Base-by-base conservation (phyloP, 495 filamentous ascomycete genomes). In the Aspergillus saccharolyticus region DNA sequence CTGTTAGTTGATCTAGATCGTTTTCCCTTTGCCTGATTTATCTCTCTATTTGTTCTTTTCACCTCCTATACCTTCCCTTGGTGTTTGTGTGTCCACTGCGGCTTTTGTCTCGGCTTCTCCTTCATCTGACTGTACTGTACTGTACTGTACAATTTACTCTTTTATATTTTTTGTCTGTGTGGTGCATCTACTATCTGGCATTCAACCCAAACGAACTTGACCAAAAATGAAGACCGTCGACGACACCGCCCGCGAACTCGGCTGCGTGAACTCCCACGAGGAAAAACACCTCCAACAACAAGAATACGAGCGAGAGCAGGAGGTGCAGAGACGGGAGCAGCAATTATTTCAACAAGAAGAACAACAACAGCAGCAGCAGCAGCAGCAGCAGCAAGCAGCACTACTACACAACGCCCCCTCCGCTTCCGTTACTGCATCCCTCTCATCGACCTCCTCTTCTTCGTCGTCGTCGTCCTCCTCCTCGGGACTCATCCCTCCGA, bases 211-310 rank as follows among this genome's bases (percentile, higher is more conserved):
- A n/a, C n/a, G n/a, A n/a, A n/a, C n/a, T n/a, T n/a, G n/a, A n/a
- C n/a, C n/a, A n/a, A 24, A 50, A 50, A 48, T 55, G 53, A 48
- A 55, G 5, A 45, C 53, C 25, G n/a, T 46, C 18, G 53, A 54
- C 21, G 52, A 54, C 22, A 54, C 52, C 22, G 42, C 47, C 10
- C 47, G 22, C 15, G 52, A 28, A 18, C 39, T 28, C 18, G 21
- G 22, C 19, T 43, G 20, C 21, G 44, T 14, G 17, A 17, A 19
- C 22, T 22, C 53, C 17, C 53, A 39, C 33, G 33, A 39, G 14
- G 7, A 39, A 39, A 12, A 39, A 5, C 10, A 6, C 33, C 33
- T 39, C 33, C 6, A 39, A 2, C 33, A 12, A 5, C 33, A 39
- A 12, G 6, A 12, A 8, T 12, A 39, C 4, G 33, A 39, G 33